phyloP scores from a whole-genome alignment of 768 basidiomycete species.

The Lentinula detonsa region DNA sequence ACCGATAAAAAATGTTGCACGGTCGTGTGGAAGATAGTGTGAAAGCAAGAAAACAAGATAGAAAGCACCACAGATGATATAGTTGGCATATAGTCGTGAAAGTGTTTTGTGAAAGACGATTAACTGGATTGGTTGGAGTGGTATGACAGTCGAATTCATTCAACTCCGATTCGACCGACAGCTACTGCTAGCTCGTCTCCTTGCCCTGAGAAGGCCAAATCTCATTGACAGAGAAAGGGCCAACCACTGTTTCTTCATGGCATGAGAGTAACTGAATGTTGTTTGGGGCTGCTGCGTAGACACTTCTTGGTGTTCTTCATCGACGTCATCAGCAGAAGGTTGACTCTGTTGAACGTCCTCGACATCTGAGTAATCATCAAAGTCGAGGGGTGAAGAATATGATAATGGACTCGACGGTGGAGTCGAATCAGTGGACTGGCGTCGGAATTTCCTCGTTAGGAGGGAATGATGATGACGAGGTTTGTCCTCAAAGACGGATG shows the following conservation, averaged over 20 bases:
- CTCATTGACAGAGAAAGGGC: not conserved
- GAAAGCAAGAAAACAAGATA: not conserved
- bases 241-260: conserved; percentile 1
- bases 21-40: not conserved
- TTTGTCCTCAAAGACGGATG: not conserved
- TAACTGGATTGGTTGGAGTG: not conserved
- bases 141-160: not conserved
- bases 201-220: not conserved
- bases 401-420: not conserved
- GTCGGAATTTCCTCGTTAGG: not conserved
- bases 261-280: not conserved
- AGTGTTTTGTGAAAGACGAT: no score
- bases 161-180: not conserved
- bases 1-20: conserved; percentile 1
- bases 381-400: not conserved
- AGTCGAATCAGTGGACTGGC: not conserved
- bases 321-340: not conserved
- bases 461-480: not conserved
- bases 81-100: not conserved
- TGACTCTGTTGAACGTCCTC: not conserved
- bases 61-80: not conserved
- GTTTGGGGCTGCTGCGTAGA: not conserved
- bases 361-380: not conserved
- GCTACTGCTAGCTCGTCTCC: not conserved
- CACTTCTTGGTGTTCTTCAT: not conserved